phyloP scores from a whole-genome alignment of 2,329 filamentous ascomycete genomes.

The Cryphonectria carpinicola region DNA sequence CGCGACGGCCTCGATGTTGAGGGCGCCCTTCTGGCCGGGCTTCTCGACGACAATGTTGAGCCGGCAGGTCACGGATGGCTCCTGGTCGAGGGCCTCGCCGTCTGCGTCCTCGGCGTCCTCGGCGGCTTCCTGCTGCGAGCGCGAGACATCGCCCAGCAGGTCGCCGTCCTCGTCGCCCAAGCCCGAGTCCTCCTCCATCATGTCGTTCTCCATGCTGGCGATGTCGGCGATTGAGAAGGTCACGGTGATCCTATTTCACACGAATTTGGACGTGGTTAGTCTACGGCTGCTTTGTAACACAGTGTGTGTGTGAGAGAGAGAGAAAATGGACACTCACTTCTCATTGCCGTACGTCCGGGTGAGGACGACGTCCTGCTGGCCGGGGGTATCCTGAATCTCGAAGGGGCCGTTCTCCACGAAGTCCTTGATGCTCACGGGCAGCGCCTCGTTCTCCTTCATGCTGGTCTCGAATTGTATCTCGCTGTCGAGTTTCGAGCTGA shows the following conservation, averaged over 20 bases:
- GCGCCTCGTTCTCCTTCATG: slow-evolving; percentile 72
- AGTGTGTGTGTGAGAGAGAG: not conserved
- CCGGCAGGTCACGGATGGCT: slow-evolving; percentile 74
- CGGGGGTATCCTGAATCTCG: slow-evolving; percentile 78
- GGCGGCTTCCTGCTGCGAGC: slow-evolving; percentile 60
- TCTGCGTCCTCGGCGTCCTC: slow-evolving; percentile 57
- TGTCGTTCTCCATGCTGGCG: slow-evolving; percentile 64
- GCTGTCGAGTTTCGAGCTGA: slow-evolving; percentile 81
- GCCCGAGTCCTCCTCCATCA: slow-evolving; percentile 56
- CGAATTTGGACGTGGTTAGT: slow-evolving; percentile 25
- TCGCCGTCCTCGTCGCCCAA: slow-evolving; percentile 56
- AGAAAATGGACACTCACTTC: slow-evolving; percentile 61
- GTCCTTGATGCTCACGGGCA: slow-evolving; percentile 79
- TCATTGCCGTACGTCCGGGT: slow-evolving; percentile 85
- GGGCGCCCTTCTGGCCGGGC: slow-evolving; percentile 73
- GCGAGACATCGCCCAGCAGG: slow-evolving; percentile 44
- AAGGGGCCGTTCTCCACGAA: slow-evolving; percentile 87
- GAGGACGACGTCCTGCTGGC: slow-evolving; percentile 86
- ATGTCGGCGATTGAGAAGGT: slow-evolving; percentile 86
- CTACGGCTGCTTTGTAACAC: not conserved
- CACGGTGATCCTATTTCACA: slow-evolving; percentile 59
- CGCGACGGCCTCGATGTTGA: slow-evolving; percentile 84
- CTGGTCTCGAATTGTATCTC: slow-evolving; percentile 81
- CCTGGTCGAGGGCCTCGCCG: slow-evolving; percentile 49
- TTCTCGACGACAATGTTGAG: slow-evolving; percentile 90